Conservation (phyloP, 2,329 filamentous ascomycete species). For the Rhynchosporium agropyri region DNA sequence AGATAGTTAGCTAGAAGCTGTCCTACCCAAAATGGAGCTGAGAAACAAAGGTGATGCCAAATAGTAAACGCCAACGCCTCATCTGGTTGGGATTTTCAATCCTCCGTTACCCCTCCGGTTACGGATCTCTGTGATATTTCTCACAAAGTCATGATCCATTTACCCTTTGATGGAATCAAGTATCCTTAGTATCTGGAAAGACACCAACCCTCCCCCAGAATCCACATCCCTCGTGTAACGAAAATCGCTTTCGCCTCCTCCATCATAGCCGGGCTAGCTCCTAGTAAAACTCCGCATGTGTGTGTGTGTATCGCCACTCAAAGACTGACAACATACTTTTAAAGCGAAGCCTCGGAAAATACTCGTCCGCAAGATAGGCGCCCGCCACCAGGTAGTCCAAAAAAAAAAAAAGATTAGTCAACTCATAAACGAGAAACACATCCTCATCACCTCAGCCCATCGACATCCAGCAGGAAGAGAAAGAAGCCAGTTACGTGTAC, state of each 20-base stretch:
- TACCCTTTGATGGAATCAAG: neutral
- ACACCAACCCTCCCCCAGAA: constrained; percentile 24
- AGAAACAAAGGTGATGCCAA: no score
- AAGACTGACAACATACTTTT: constrained; percentile 18
- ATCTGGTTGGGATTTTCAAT: no score
- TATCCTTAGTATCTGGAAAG: neutral
- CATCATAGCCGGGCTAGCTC: constrained; percentile 43
- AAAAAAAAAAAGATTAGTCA: constrained; percentile 43
- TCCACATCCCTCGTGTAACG: constrained; percentile 42
- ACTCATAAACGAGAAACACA: neutral
- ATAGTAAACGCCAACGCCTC: no score
- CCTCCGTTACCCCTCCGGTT: no score
- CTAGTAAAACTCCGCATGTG: constrained; percentile 42
- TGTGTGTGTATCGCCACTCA: constrained; percentile 49
- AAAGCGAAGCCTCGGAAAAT: constrained; percentile 45
- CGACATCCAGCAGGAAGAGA: neutral
- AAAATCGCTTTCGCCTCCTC: constrained; percentile 50
- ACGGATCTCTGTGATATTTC: no score
- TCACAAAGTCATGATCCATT: neutral
- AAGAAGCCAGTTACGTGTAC: constrained; percentile 38
- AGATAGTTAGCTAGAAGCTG: no score
- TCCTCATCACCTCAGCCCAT: neutral
- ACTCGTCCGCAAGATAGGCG: constrained; percentile 54
- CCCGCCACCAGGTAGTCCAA: no score
- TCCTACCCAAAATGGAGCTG: no score